Conservation (phyloP, 148 eudicot species). For the Rhododendron ferrugineum region DNA sequence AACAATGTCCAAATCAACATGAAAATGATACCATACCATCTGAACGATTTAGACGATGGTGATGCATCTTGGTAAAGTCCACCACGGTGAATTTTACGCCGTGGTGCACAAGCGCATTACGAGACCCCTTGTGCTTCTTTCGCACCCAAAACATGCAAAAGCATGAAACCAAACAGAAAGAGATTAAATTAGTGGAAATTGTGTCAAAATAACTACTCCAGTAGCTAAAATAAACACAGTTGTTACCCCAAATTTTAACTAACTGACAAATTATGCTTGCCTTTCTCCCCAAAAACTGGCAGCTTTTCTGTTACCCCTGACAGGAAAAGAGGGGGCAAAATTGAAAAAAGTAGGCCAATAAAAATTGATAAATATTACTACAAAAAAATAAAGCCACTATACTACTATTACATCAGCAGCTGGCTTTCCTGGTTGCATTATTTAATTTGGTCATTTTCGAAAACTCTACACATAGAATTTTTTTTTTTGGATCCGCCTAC, state of each 20-base stretch:
- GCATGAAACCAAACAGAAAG: not conserved
- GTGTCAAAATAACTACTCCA: conserved; percentile 2
- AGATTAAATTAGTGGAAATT: not conserved
- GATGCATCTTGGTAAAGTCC: not conserved
- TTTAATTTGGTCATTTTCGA: conserved; percentile 19
- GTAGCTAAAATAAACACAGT: not conserved
- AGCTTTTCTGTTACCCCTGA: conserved; percentile 27
- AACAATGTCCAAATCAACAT: not conserved
- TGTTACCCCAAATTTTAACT: conserved; percentile 4
- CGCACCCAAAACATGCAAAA: not conserved
- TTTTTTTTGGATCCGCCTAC: too few species aligned
- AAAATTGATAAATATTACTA: not conserved
- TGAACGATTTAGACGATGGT: not conserved
- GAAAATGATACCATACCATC: not conserved
- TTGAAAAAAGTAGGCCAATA: not conserved
- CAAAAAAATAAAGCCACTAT: not conserved
- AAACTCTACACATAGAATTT: conserved; percentile 18
- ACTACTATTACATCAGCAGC: not conserved
- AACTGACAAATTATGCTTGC: conserved; percentile 11
- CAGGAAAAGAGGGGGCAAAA: conserved; percentile 3
- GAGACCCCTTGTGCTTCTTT: not conserved
- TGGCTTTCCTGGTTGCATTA: conserved; percentile 13
- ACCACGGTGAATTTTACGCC: not conserved
- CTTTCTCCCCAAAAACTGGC: conserved; percentile 9
- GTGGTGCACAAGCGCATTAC: not conserved